These are phyloP conservation scores for Hypholoma sublateritium DNA, from an alignment of 768 basidiomycete genomes.

Conservation along the genomic window DNA sequence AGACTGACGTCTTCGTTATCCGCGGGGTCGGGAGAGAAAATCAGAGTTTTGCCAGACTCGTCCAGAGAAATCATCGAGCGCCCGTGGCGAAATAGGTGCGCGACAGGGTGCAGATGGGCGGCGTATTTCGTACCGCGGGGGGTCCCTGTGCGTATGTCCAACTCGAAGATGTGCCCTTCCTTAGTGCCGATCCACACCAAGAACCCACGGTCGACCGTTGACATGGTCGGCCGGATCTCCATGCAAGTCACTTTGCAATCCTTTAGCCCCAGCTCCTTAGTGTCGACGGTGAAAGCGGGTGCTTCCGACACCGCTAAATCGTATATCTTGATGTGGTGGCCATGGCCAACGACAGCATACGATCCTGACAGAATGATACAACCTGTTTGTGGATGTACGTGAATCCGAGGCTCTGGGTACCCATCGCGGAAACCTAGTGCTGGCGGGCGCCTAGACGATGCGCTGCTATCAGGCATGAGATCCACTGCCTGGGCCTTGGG, in stretches of 20 bases:
- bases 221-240: constrained; percentile 64
- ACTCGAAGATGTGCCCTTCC: constrained; percentile 83
- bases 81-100: constrained; percentile 72
- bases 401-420: constrained; percentile 48
- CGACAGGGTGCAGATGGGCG: constrained; percentile 67
- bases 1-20: constrained; percentile 45
- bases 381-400: constrained; percentile 58
- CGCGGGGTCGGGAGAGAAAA: constrained; percentile 58
- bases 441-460: constrained; percentile 59
- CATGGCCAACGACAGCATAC: constrained; percentile 54
- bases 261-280: constrained; percentile 61
- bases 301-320: constrained; percentile 49
- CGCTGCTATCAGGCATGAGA: constrained; percentile 65
- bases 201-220: constrained; percentile 51
- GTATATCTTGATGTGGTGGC: constrained; percentile 63
- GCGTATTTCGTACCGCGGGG: constrained; percentile 57
- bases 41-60: constrained; percentile 78
- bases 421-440: constrained; percentile 38
- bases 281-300: constrained; percentile 53
- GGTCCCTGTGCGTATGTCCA: constrained; percentile 66
- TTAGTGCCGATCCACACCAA: constrained; percentile 88
- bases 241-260: constrained; percentile 74
- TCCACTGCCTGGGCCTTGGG: constrained; percentile 43
- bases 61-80: constrained; percentile 78
- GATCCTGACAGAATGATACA: constrained; percentile 57